A percentile compares a stretch with the other conserved stretches of the same genome.
phyloP scores from a whole-genome alignment of 352 stramenopile genomes.

The Plasmopara muralis region DNA sequence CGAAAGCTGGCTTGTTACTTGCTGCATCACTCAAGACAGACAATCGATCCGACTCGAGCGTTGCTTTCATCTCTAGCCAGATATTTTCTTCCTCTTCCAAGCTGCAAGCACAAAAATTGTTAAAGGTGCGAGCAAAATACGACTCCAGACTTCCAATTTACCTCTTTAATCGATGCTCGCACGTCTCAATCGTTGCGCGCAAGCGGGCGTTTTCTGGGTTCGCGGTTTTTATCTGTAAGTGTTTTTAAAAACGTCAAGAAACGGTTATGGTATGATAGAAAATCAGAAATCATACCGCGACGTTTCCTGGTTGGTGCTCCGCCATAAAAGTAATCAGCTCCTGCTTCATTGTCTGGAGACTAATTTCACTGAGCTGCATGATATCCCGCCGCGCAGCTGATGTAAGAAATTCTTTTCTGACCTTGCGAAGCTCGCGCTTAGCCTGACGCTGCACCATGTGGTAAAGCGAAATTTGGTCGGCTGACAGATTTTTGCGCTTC shows the following conservation, averaged over 20 bases:
- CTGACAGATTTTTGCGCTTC: constrained; percentile 32
- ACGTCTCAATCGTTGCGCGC: constrained; percentile 38
- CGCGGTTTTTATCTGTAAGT: constrained; percentile 29
- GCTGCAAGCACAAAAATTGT: constrained; percentile 15
- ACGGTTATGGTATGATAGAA: neutral
- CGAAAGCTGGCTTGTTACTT: neutral
- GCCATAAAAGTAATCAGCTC: constrained; percentile 58
- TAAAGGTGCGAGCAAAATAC: too few species aligned
- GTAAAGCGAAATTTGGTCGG: constrained; percentile 55
- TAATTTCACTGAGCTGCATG: constrained; percentile 61
- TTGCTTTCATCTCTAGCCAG: constrained; percentile 39
- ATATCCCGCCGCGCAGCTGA: constrained; percentile 54
- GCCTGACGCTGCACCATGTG: constrained; percentile 50
- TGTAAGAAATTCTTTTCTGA: constrained; percentile 57
- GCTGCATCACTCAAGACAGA: constrained; percentile 7
- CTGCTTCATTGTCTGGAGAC: constrained; percentile 53
- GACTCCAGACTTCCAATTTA: constrained; percentile 5
- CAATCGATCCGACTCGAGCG: constrained; percentile 26
- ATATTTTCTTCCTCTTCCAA: constrained; percentile 46
- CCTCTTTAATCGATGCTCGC: constrained; percentile 38
- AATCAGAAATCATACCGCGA: constrained; percentile 24
- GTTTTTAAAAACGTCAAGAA: neutral
- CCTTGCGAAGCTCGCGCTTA: constrained; percentile 59
- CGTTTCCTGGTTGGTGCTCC: constrained; percentile 37
- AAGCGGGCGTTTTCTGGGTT: constrained; percentile 66